Evolutionary conservation across 306 rosid genomes (phyloP).

Genomic region (Glycine soja): DNA sequence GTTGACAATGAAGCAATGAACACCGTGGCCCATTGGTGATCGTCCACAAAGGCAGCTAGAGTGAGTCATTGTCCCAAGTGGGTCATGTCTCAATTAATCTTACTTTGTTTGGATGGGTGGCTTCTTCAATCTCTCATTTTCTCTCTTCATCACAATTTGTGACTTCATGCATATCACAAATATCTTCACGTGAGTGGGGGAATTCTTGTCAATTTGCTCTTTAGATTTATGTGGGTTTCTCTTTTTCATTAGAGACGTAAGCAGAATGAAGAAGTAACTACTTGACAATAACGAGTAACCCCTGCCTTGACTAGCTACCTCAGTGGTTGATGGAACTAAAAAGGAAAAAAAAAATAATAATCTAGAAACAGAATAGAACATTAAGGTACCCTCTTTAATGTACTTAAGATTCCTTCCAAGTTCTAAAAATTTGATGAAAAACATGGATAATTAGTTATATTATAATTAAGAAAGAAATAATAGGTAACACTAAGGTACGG

Average conservation of each 20-base stretch:
- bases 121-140: constrained; percentile 27
- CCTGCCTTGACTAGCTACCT: constrained; percentile 6
- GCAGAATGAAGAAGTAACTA: constrained; percentile 28
- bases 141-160: constrained; percentile 29
- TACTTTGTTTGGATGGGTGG: constrained; percentile 5
- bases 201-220: neutral
- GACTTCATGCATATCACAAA: constrained; percentile 30
- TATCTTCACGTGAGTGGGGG: constrained; percentile 2
- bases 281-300: constrained; percentile 24
- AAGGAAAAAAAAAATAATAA: neutral
- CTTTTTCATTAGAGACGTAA: constrained; percentile 35
- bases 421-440: too few species aligned
- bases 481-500: too few species aligned
- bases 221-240: constrained; percentile 9
- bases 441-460: too few species aligned
- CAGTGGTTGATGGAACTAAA: neutral
- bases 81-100: constrained; percentile 43
- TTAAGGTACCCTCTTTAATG: neutral
- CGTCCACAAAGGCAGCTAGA: constrained; percentile 11
- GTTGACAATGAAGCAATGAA: constrained; percentile 35
- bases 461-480: too few species aligned
- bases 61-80: constrained; percentile 22
- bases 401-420: neutral
- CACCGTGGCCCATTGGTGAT: constrained; percentile 25
- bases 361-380: too few species aligned